Evolutionary conservation across 179 eudicot genomes (phyloP).

Genomic region (Patellifolia procumbens): DNA sequence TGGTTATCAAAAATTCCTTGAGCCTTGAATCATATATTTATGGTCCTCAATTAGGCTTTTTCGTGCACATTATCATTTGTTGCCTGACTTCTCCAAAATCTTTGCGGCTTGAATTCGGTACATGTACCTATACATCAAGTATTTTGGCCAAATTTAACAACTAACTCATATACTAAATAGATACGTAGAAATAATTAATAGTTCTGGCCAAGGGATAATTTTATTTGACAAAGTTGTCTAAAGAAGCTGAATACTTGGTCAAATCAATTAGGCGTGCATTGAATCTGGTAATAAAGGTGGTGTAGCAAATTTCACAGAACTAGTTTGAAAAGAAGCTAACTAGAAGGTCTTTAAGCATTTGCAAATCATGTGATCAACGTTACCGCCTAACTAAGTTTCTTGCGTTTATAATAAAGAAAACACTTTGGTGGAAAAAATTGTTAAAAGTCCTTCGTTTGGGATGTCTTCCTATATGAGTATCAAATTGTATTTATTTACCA

Average conservation of each 20-base stretch:
- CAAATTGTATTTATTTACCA: too few relatives aligned
- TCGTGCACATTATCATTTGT: neutral
- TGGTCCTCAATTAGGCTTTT: neutral
- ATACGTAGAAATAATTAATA: neutral
- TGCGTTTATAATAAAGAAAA: neutral
- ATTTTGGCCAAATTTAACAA: constrained; percentile 6
- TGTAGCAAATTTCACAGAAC: neutral
- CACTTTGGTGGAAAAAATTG: too few relatives aligned
- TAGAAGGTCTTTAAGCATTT: neutral
- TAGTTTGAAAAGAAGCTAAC: neutral
- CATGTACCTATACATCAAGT: neutral
- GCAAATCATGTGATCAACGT: neutral
- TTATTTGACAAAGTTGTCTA: neutral
- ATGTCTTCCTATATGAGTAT: too few relatives aligned
- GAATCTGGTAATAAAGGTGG: neutral
- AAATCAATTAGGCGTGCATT: neutral
- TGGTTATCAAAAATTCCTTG: neutral
- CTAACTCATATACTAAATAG: neutral
- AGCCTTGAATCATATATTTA: too few relatives aligned
- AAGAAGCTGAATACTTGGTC: neutral
- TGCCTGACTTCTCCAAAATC: neutral
- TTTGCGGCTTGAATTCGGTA: constrained; percentile 12
- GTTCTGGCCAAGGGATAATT: neutral
- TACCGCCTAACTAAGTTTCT: constrained; percentile 1
- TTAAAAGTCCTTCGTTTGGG: too few relatives aligned